Evolutionary conservation across 75 land plant genomes (phyloP), one percentile per base, ranked within the genome.

Genomic region (Pinus taeda): DNA sequence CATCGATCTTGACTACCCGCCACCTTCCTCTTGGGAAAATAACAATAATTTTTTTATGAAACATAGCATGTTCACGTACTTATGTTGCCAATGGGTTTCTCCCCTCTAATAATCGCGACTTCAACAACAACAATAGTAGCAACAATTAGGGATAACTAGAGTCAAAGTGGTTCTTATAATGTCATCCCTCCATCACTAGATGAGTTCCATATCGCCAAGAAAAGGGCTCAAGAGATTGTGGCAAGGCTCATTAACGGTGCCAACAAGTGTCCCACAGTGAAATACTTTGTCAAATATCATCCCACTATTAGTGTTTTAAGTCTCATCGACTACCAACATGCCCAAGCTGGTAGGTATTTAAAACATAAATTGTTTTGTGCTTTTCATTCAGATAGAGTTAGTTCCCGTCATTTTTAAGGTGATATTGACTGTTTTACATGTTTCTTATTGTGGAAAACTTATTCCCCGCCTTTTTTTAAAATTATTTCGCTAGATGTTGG

Each of bases 211-310:
- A 79, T 87, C 26, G 97, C 93, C 14, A 94, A 94, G 81, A 93
- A 90, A 90, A 81, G 85, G 57, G 97, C 95, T 6, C 91, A 93
- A 83, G 93, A 93, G 91, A 90, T 94, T 39, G 97, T 93, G 17
- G 93, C 95, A 3, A 86, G 93, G 36, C 74, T 94, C 29, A 81
- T 88, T 65, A 18, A 17, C 15, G 42, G 5, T 4, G 90, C 83
- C 11, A 76, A 80, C 17, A 93, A 93, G 76, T 83, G 95, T 13
- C 86, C 93, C 42, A 72, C 88, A 42, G 81, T 87, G 3, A 93
- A 93, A 11, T 88, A 86, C 56, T 82, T 78, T 15, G 72, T 67
- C 6, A 88, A 81, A 9, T 53, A 69, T n/a, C 71, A n/a, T 69
- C 9, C 53, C 11, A 14, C 11, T 18, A 21, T 37, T 8, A 67